phyloP scores from a whole-genome alignment of 495 filamentous ascomycete genomes.

The Amphirosellinia nigrospora region DNA sequence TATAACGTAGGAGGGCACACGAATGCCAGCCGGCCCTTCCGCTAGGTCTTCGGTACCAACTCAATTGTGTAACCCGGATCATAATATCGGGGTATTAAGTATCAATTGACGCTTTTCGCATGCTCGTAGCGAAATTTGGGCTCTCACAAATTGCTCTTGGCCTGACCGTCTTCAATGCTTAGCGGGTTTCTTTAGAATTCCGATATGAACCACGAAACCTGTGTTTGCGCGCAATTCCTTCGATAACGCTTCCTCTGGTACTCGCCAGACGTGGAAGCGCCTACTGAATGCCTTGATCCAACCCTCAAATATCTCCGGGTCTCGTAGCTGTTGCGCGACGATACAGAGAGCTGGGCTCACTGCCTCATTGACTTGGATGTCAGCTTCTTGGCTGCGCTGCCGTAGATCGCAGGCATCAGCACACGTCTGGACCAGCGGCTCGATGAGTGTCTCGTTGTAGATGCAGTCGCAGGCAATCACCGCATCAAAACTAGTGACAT shows the following conservation, averaged over 20 bases:
- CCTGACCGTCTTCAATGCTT: background rate
- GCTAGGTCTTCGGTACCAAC: background rate
- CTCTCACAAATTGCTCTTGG: constrained; percentile 24
- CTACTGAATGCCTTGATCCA: constrained; percentile 74
- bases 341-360: constrained; percentile 58
- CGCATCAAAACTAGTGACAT: constrained; percentile 57
- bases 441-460: constrained; percentile 84
- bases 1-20: background rate
- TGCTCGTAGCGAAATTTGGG: constrained; percentile 26
- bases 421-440: constrained; percentile 84
- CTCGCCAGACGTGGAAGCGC: constrained; percentile 74
- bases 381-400: constrained; percentile 21
- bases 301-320: constrained; percentile 80
- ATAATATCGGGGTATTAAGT: background rate
- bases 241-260: constrained; percentile 64
- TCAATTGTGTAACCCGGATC: background rate
- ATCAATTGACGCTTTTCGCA: background rate
- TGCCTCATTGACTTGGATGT: constrained; percentile 15
- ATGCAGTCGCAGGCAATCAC: constrained; percentile 88
- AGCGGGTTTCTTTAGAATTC: constrained; percentile 51
- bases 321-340: constrained; percentile 84
- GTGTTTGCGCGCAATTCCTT: constrained; percentile 62
- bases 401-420: constrained; percentile 73
- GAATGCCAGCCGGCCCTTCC: background rate
- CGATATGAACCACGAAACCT: constrained; percentile 72